Base-by-base conservation (phyloP, 1,284 basidiomycete species). In the Gymnopus androsaceus region DNA sequence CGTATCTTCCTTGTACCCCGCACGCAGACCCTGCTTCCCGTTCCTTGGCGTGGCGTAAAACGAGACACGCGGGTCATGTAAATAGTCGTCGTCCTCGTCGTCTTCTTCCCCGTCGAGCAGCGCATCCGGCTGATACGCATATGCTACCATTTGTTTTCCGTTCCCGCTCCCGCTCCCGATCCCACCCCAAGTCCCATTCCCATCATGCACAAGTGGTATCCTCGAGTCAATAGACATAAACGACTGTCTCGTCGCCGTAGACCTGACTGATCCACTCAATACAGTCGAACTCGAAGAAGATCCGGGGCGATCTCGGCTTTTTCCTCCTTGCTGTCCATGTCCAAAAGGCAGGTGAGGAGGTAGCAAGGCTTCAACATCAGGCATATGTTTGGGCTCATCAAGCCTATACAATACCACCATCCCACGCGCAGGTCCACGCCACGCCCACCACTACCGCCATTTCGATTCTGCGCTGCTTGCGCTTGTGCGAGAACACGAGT, bases 71-170 rank as follows among this genome's bases (percentile, higher is more conserved):
- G 48, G 48, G 19, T 50, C 48, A 28, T 50, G 48, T 21, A 50
- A 28, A 34, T 36, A 50, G 17, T 50, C 48, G 14, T 50, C 48
- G 25, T 50, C 48, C 25, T 50, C 48, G 3, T 17, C 48, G 28
- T 50, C 48, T 2, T 50, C 48, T n/a, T 50, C 48, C 6, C 34
- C 34, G 11, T 50, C 48, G 6, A 38, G 15, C 12, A 50, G 33
- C 4, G 48, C 48, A 17, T 50, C 48, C 5, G 21, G 25, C 25
- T 50, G 34, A 27, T 38, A 50, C 8, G 48, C 48, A 17, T 50
- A 50, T 12, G 48, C 48, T 4, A 50, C 48, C 6, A 50, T 6
- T n/a, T 38, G 34, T 25, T 8, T 11, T 14, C 36, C 25, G 5
- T n/a, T 6, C 33, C 27, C 45, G 8, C 15, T 11, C 11, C 21